Percentiles rank a stretch among this genome's conserved stretches.
phyloP scores from a whole-genome alignment of 2,329 filamentous ascomycete genomes.

The Calonectria pseudoturangicola region DNA sequence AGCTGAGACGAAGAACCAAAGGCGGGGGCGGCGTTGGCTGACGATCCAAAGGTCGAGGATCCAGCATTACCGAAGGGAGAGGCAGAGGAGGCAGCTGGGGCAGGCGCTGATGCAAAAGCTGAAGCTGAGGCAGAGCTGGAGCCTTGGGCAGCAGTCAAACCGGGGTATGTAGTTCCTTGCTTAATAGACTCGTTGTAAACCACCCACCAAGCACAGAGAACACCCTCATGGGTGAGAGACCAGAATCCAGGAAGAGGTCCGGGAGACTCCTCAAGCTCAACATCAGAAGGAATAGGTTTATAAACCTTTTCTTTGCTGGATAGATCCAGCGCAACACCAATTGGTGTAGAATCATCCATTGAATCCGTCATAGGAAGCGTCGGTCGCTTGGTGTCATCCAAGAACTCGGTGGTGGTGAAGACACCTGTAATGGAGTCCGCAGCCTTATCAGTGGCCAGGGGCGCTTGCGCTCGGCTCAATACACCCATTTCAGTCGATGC shows the following conservation, averaged over 20 bases:
- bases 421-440: slow-evolving; percentile 77
- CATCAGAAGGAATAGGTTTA: slow-evolving; percentile 84
- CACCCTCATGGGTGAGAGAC: slow-evolving; percentile 90
- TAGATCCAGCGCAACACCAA: slow-evolving; percentile 90
- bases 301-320: slow-evolving; percentile 86
- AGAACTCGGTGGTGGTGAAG: slow-evolving; percentile 83
- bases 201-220: slow-evolving; percentile 92
- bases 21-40: slow-evolving; percentile 61
- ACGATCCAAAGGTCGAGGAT: slow-evolving; percentile 65
- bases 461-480: slow-evolving; percentile 82
- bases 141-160: slow-evolving; percentile 73
- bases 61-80: slow-evolving; percentile 56
- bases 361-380: slow-evolving; percentile 81
- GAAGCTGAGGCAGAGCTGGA: slow-evolving; percentile 44
- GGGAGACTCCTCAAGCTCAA: slow-evolving; percentile 85
- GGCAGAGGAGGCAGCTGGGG: slow-evolving; percentile 55
- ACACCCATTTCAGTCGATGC: slow-evolving; percentile 86
- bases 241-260: slow-evolving; percentile 89
- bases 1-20: slow-evolving; percentile 70
- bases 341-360: slow-evolving; percentile 81
- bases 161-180: slow-evolving; percentile 82
- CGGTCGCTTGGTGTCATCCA: slow-evolving; percentile 84
- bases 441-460: slow-evolving; percentile 77
- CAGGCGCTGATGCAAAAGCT: slow-evolving; percentile 54
- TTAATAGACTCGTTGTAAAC: slow-evolving; percentile 92